Conservation (phyloP, 805 yeast genomes). For the Hanseniaspora lindneri region DNA sequence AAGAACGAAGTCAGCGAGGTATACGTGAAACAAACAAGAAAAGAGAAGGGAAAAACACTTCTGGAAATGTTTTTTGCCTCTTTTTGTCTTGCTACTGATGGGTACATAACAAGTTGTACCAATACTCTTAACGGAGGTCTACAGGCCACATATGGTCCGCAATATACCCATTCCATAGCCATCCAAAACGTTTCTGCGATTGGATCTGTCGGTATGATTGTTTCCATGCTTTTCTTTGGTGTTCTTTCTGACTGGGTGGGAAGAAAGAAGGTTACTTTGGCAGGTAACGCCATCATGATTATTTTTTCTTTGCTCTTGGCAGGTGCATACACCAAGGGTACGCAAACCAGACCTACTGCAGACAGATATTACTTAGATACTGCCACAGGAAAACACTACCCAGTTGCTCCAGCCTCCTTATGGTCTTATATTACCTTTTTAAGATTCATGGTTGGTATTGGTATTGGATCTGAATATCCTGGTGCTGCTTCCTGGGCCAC, state of each 20-base stretch:
- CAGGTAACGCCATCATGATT: slow-evolving; percentile 63
- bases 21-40: not conserved
- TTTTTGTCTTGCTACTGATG: slow-evolving; percentile 69
- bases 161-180: slow-evolving; percentile 53
- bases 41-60: slow-evolving; percentile 9
- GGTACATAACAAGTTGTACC: slow-evolving; percentile 78
- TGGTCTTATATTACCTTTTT: slow-evolving; percentile 73
- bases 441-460: slow-evolving; percentile 79
- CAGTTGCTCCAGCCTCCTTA: slow-evolving; percentile 42
- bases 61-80: slow-evolving; percentile 14
- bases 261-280: slow-evolving; percentile 72
- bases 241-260: slow-evolving; percentile 66
- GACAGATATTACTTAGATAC: slow-evolving; percentile 6
- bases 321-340: slow-evolving; percentile 73
- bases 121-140: slow-evolving; percentile 67
- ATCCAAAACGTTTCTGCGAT: slow-evolving; percentile 72
- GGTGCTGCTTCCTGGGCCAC: slow-evolving; percentile 79
- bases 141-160: slow-evolving; percentile 49
- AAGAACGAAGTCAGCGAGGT: not conserved
- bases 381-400: slow-evolving; percentile 36
- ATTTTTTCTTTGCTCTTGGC: slow-evolving; percentile 67
- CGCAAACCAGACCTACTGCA: slow-evolving; percentile 7
- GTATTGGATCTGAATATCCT: slow-evolving; percentile 92
- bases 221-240: slow-evolving; percentile 77
- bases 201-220: slow-evolving; percentile 84